Conservation (phyloP, 23 red algal species). For the Gracilaria domingensis region DNA sequence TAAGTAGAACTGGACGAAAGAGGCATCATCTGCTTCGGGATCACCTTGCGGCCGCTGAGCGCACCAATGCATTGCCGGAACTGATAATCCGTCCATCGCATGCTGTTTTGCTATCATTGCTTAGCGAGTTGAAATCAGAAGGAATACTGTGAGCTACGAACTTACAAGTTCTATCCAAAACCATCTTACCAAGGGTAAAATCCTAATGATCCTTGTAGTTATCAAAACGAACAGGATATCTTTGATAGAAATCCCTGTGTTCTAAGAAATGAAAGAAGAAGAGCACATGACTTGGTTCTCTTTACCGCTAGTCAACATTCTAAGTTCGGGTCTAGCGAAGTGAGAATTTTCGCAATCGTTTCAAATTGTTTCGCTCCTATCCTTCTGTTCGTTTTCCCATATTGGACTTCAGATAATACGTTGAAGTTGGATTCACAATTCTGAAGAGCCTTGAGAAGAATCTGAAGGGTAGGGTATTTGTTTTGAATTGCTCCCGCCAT, state of each 20-base stretch:
- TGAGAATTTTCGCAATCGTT: constrained; percentile 20
- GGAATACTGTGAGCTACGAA: not conserved
- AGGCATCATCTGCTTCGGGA: not conserved
- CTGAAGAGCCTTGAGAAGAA: constrained; percentile 11
- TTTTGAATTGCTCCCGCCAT: constrained; percentile 30
- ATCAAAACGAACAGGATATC: no score
- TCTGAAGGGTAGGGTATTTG: constrained; percentile 36
- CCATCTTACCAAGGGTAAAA: no score
- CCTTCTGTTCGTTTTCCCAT: constrained; percentile 7
- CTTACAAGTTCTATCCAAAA: no score
- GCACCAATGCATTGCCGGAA: not conserved
- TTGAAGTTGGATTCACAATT: not conserved
- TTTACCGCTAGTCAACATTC: not conserved
- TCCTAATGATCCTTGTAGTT: no score
- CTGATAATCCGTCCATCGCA: not conserved
- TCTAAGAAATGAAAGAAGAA: no score
- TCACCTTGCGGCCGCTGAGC: not conserved
- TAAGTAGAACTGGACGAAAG: not conserved
- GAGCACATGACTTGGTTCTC: no score
- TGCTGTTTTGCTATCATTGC: not conserved
- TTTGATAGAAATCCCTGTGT: no score
- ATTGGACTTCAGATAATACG: constrained; percentile 1
- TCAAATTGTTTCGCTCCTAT: constrained; percentile 29
- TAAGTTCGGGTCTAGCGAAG: constrained; percentile 7
- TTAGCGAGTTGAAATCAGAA: not conserved